Evolutionary conservation across 1,284 basidiomycete genomes (phyloP), one percentile per base, ranked within the genome.

Genomic region (Microbotryomycetes sp.): DNA sequence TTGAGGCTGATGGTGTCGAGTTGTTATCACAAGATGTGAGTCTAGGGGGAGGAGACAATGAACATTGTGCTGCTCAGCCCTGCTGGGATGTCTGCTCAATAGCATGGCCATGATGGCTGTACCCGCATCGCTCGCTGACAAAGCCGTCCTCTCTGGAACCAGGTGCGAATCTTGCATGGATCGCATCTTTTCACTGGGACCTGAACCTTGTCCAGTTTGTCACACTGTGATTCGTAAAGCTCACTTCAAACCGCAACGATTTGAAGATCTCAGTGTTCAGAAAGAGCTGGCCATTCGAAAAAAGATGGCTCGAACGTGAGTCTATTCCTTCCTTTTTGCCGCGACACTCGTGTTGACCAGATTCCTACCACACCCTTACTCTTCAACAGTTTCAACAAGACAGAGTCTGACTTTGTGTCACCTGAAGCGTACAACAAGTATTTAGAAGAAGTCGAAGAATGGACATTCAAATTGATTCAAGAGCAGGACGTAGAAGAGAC

Each of bases 81-180:
- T 26, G 56, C n/a, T 32, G 28, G 68, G 45, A 42, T 19, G n/a
- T 3, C 36, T 42, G 36, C 36, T 42, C 19, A 9, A 42, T 42
- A 42, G 32, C 50, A 28, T 48, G 14, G 26, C 22, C 45, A 14
- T 6, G 3, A 6, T 3, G 5, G 31, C 14, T n/a, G 52, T 23
- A 25, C 23, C 23, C 22, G 28, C n/a, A 12, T 22, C 9, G 5
- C 3, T 26, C 42, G 45, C 23, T 46, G 9, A 46, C 23, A 1
- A 12, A n/a, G 31, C 5, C 23, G 23, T 48, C 15, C 58, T 70
- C 56, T 58, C n/a, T 69, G 45, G 65, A 54, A 16, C 46, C 70
- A 93, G 91, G 88, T 97, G 92, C 77, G 92, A 96, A 79, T 90
- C 88, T 2, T 99, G 96, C 76, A 97, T 99, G 72, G 96, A 98